These are phyloP conservation scores for Suillus americanus DNA, from an alignment of 768 basidiomycete species.

Conservation along the genomic window DNA sequence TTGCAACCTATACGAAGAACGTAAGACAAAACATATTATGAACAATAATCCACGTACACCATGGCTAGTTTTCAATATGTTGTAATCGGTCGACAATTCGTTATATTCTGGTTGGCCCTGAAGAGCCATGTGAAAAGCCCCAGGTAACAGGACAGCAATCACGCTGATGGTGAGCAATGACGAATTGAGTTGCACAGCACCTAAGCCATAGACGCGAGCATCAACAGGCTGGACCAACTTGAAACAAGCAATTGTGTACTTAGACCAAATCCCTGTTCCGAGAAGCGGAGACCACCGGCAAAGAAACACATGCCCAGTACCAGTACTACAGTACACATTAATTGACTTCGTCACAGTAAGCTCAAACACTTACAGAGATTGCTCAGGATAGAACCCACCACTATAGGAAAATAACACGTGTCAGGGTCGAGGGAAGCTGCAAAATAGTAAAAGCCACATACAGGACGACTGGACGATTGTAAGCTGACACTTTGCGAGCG, in stretches of 20 bases:
- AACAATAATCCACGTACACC: constrained; percentile 50
- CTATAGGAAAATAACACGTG: constrained; percentile 33
- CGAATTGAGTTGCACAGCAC: constrained; percentile 71
- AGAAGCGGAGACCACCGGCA: constrained; percentile 73
- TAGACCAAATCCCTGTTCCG: constrained; percentile 75
- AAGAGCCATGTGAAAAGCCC: constrained; percentile 71
- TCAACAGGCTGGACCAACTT: not conserved
- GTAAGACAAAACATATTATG: not conserved
- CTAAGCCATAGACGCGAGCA: constrained; percentile 32
- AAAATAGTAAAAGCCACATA: constrained; percentile 24
- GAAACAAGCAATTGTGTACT: constrained; percentile 42
- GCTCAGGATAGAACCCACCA: constrained; percentile 81
- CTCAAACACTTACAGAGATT: constrained; percentile 54
- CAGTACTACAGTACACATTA: constrained; percentile 51
- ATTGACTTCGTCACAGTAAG: not conserved
- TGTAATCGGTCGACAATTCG: constrained; percentile 35
- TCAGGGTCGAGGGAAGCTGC: not conserved
- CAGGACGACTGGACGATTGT: constrained; percentile 79
- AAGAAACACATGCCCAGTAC: constrained; percentile 89
- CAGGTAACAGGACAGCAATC: constrained; percentile 74
- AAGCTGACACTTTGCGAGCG: constrained; percentile 77
- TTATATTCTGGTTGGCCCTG: constrained; percentile 19
- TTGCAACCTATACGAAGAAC: constrained; percentile 51
- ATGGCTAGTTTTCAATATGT: constrained; percentile 72
- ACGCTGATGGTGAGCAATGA: constrained; percentile 76